A percentile compares a stretch with the other conserved stretches of the same genome.
These are phyloP conservation scores for Chaetomium sp. DNA, from an alignment of 2,329 filamentous ascomycete genomes.

Conservation along the genomic window DNA sequence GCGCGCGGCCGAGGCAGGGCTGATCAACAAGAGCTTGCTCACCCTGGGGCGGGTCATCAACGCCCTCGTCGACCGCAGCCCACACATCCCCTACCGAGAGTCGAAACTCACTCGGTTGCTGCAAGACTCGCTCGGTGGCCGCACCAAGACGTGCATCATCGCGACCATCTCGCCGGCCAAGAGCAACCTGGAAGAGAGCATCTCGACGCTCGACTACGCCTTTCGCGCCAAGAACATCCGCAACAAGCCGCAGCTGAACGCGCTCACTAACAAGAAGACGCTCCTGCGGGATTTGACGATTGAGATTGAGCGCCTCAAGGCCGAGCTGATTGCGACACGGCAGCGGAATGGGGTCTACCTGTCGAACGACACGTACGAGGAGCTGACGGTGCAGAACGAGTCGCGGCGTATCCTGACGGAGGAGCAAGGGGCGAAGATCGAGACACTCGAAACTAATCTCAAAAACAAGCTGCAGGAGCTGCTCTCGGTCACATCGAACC, in stretches of 20 bases:
- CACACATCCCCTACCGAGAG: conserved; percentile 87
- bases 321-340: conserved; percentile 84
- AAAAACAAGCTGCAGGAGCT: conserved; percentile 92
- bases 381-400: conserved; percentile 86
- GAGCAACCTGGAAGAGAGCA: conserved; percentile 94
- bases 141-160: conserved; percentile 98
- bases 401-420: conserved; percentile 85
- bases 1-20: conserved; percentile 84
- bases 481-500: conserved; percentile 76
- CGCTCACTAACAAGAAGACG: conserved; percentile 86
- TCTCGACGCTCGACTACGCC: conserved; percentile 95
- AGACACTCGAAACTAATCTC: conserved; percentile 83
- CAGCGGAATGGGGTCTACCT: conserved; percentile 95
- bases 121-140: conserved; percentile 92
- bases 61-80: conserved; percentile 80
- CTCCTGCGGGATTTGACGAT: conserved; percentile 80
- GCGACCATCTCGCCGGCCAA: conserved; percentile 92
- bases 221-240: conserved; percentile 98
- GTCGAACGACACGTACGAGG: conserved; percentile 80
- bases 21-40: conserved; percentile 96
- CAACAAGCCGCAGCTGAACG: conserved; percentile 95
- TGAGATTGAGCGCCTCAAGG: conserved; percentile 92
- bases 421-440: conserved; percentile 86
- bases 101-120: conserved; percentile 91
- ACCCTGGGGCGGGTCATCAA: conserved; percentile 97